Percentiles rank a stretch among this genome's conserved stretches.
Evolutionary conservation across 164 flowering plant species (phyloP).

Genomic region (Magnolia officinalis): DNA sequence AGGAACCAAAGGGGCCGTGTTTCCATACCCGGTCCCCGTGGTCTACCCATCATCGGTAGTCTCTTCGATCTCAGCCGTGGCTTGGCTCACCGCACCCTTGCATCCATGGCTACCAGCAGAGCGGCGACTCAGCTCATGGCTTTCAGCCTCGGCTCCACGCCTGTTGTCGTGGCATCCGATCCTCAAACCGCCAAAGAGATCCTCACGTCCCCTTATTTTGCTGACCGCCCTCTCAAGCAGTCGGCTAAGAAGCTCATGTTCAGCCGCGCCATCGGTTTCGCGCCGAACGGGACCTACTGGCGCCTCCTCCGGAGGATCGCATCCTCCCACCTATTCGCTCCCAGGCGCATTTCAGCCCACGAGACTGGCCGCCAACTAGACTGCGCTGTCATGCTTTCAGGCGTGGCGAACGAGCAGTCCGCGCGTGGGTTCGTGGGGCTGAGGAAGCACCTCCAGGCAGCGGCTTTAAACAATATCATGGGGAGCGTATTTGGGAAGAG

Average conservation of each 20-base stretch:
- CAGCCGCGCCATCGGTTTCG: slow-evolving; percentile 75
- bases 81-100: slow-evolving; percentile 57
- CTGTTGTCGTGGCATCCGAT: slow-evolving; percentile 53
- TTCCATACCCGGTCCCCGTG: slow-evolving; percentile 56
- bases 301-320: slow-evolving; percentile 58
- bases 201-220: slow-evolving; percentile 51
- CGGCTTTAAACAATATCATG: slow-evolving; percentile 65
- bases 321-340: slow-evolving; percentile 57
- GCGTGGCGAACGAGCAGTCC: slow-evolving; percentile 27
- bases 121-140: slow-evolving; percentile 57
- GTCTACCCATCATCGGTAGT: slow-evolving; percentile 62
- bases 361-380: slow-evolving; percentile 41
- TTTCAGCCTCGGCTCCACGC: slow-evolving; percentile 61
- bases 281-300: slow-evolving; percentile 74
- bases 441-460: slow-evolving; percentile 45
- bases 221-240: slow-evolving; percentile 69
- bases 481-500: slow-evolving; percentile 58
- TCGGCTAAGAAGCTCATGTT: slow-evolving; percentile 69
- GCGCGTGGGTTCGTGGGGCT: slow-evolving; percentile 30
- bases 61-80: slow-evolving; percentile 39
- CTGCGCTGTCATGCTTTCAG: slow-evolving; percentile 37
- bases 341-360: slow-evolving; percentile 46
- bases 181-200: slow-evolving; percentile 57
- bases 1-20: slow-evolving; percentile 33
- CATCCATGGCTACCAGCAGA: slow-evolving; percentile 32